Conservation (phyloP, 2,329 filamentous ascomycete genomes). For the Xylariaceae sp. region DNA sequence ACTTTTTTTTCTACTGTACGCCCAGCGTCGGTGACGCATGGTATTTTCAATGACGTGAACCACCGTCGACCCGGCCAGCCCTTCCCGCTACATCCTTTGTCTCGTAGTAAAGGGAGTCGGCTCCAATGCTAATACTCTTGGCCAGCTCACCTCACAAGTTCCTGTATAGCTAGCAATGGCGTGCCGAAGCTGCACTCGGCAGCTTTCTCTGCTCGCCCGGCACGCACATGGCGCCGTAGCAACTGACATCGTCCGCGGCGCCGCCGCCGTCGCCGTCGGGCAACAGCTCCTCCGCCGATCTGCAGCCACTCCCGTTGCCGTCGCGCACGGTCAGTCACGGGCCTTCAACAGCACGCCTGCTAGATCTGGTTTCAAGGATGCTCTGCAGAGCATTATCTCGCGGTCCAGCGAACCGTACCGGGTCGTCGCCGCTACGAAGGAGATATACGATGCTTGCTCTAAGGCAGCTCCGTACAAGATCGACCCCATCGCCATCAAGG, state of each 20-base stretch:
- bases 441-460: conserved; percentile 70
- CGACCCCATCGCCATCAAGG: conserved; percentile 59
- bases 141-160: background rate
- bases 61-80: conserved; percentile 1
- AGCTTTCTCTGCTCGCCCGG: conserved; percentile 33
- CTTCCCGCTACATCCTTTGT: background rate
- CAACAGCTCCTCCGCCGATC: conserved; percentile 9
- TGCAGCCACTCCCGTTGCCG: conserved; percentile 2
- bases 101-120: background rate
- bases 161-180: conserved; percentile 36
- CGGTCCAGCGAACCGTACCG: conserved; percentile 52
- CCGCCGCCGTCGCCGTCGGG: conserved; percentile 12
- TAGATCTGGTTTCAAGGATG: conserved; percentile 26
- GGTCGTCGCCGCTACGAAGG: conserved; percentile 73
- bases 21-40: conserved; percentile 4
- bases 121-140: conserved; percentile 6
- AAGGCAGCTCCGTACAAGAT: conserved; percentile 72
- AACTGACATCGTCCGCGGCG: conserved; percentile 23
- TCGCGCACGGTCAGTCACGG: conserved; percentile 26
- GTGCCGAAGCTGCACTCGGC: conserved; percentile 44
- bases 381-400: conserved; percentile 31
- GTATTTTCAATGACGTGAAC: conserved; percentile 25
- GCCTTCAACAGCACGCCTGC: conserved; percentile 35
- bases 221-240: conserved; percentile 21
- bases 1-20: conserved; percentile 7